Conservation (phyloP, 2,329 filamentous ascomycete genomes). For the Aspergillus sp. region DNA sequence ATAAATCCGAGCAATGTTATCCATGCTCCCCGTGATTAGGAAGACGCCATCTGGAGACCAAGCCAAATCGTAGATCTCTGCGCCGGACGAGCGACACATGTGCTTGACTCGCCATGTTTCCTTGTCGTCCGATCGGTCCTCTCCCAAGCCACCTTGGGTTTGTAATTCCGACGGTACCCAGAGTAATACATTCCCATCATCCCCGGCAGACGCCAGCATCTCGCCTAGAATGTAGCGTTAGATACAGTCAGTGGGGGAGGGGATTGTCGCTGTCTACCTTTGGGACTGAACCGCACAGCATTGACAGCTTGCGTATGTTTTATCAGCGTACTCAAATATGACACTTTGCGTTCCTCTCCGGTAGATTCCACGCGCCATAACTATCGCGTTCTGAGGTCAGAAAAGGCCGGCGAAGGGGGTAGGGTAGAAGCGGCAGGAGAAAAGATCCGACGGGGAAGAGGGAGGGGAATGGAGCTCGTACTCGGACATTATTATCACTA, state of each 20-base stretch:
- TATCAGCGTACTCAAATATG: slow-evolving; percentile 84
- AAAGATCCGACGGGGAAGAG: slow-evolving; percentile 15
- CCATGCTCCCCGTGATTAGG: slow-evolving; percentile 99
- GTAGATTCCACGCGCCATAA: slow-evolving; percentile 87
- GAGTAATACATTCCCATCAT: slow-evolving; percentile 94
- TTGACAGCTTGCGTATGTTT: slow-evolving; percentile 98
- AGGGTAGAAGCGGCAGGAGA: not conserved
- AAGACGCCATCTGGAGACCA: slow-evolving; percentile 97
- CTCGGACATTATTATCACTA: slow-evolving; percentile 87
- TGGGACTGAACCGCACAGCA: slow-evolving; percentile 92
- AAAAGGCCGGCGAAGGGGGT: slow-evolving; percentile 18
- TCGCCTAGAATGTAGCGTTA: slow-evolving; percentile 63
- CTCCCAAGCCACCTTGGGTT: slow-evolving; percentile 68
- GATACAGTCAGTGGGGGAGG: slow-evolving; percentile 5
- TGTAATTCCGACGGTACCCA: slow-evolving; percentile 87
- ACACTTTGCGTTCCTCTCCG: slow-evolving; percentile 83
- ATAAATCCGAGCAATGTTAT: slow-evolving; percentile 96
- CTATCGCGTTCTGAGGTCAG: slow-evolving; percentile 50
- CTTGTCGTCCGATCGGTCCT: slow-evolving; percentile 86
- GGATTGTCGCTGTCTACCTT: slow-evolving; percentile 56
- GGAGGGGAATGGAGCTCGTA: slow-evolving; percentile 48
- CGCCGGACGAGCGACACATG: slow-evolving; percentile 92
- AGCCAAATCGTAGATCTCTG: slow-evolving; percentile 96
- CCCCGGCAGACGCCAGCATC: slow-evolving; percentile 88
- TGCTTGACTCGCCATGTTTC: slow-evolving; percentile 96